Evolutionary conservation across 1,284 basidiomycete species (phyloP).

Genomic region (Sanghuangporus baumii): DNA sequence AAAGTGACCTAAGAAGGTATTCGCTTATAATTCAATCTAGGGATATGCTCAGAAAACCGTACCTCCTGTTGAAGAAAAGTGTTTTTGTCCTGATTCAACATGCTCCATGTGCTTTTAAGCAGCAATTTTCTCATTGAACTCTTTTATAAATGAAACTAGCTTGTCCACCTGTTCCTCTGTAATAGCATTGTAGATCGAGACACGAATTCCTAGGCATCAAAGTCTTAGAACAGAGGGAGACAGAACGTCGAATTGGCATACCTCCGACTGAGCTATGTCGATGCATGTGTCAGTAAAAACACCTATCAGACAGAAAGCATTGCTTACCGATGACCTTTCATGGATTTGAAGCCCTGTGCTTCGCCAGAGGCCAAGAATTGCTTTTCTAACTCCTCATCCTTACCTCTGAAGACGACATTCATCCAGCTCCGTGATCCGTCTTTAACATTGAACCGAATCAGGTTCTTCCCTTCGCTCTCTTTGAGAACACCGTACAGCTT

Average conservation of each 20-base stretch:
- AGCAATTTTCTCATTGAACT: constrained; percentile 32
- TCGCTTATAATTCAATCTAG: too few relatives aligned
- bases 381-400: constrained; percentile 52
- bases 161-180: constrained; percentile 72
- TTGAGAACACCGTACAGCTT: constrained; percentile 71
- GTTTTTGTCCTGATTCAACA: too few relatives aligned
- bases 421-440: constrained; percentile 82
- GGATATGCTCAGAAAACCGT: too few relatives aligned
- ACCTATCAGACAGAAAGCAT: not conserved
- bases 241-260: constrained; percentile 23
- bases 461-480: constrained; percentile 64
- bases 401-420: constrained; percentile 83
- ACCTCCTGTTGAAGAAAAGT: too few relatives aligned
- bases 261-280: constrained; percentile 57
- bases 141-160: constrained; percentile 55
- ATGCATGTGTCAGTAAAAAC: not conserved
- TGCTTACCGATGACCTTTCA: constrained; percentile 87
- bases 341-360: constrained; percentile 69
- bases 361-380: constrained; percentile 79
- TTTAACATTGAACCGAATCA: constrained; percentile 64
- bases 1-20: constrained; percentile 53
- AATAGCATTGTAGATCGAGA: constrained; percentile 94
- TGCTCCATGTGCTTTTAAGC: too few relatives aligned
- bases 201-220: constrained; percentile 62
- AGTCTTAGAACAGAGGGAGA: constrained; percentile 24